Evolutionary conservation across 148 eudicot genomes (phyloP).

Genomic region (Rhododendron henanense): DNA sequence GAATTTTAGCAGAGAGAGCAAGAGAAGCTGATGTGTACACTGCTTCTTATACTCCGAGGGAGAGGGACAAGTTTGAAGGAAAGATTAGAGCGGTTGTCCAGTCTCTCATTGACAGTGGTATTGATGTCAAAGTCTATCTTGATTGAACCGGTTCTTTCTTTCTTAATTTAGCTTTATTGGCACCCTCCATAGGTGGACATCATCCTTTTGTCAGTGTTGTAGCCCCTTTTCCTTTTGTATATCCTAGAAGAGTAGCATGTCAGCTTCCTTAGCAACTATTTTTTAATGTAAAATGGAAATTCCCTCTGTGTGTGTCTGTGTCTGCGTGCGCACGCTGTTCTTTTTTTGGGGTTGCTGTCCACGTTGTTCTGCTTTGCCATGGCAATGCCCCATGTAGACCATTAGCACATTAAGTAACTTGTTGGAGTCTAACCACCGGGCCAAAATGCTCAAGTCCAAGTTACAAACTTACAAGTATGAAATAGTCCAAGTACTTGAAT

Average conservation of each 20-base stretch:
- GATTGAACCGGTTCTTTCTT: conserved; percentile 37
- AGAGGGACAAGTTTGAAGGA: conserved; percentile 92
- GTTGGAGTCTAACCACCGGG: too few relatives aligned
- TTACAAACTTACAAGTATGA: background rate
- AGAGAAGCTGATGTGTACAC: conserved; percentile 96
- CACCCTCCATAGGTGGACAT: background rate
- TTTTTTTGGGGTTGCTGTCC: background rate
- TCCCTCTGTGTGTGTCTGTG: background rate
- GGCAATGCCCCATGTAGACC: background rate
- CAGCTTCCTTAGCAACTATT: background rate
- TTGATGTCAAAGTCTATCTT: conserved; percentile 79
- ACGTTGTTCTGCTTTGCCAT: background rate
- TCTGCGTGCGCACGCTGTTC: background rate
- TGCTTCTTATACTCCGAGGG: conserved; percentile 90
- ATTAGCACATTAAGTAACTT: too few relatives aligned
- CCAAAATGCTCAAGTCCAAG: too few relatives aligned
- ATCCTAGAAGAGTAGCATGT: background rate
- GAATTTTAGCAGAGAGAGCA: conserved; percentile 69
- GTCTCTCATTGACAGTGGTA: conserved; percentile 84
- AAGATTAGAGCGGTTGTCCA: conserved; percentile 95
- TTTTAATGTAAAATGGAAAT: background rate
- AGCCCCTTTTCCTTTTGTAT: background rate
- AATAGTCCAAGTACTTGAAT: conserved; percentile 21
- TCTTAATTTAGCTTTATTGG: background rate
- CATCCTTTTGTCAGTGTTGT: background rate